Evolutionary conservation across 2,329 filamentous ascomycete species (phyloP).

Genomic region (Aspergillus bombycis): DNA sequence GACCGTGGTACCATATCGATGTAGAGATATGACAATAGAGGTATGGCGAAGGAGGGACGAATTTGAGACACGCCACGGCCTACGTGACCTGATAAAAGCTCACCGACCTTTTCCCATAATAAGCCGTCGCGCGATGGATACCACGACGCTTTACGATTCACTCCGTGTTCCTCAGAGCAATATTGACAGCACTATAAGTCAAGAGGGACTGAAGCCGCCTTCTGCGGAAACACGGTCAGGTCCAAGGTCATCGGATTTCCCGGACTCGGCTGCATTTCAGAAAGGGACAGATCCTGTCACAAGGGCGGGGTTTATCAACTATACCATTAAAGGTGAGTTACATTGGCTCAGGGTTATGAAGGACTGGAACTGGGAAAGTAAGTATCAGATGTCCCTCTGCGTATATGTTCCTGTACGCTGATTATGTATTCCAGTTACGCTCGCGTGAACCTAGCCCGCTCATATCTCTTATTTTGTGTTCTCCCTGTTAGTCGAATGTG

Average conservation of each 20-base stretch:
- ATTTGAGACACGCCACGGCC: not conserved
- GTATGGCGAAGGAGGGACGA: not conserved
- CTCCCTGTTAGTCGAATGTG: not conserved
- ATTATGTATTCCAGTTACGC: not conserved
- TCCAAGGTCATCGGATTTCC: not conserved
- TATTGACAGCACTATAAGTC: not conserved
- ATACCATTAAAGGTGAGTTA: not conserved
- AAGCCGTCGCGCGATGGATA: not conserved
- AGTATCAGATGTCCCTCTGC: not conserved
- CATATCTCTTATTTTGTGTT: not conserved
- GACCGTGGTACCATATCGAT: not conserved
- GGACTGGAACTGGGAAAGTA: slow-evolving; percentile 1
- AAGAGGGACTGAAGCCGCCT: not conserved
- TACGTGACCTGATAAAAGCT: not conserved
- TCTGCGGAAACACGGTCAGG: not conserved
- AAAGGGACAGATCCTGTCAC: slow-evolving; percentile 2
- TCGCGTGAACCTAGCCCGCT: not conserved
- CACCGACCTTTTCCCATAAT: not conserved
- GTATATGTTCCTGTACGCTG: not conserved
- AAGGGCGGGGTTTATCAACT: slow-evolving; percentile 5
- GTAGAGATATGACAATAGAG: not conserved
- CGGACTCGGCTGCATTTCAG: not conserved
- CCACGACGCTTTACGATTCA: not conserved
- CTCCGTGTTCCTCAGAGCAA: not conserved
- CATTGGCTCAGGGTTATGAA: not conserved